Conservation (phyloP, 305 asterid genomes). For the Solanum hybrid region DNA sequence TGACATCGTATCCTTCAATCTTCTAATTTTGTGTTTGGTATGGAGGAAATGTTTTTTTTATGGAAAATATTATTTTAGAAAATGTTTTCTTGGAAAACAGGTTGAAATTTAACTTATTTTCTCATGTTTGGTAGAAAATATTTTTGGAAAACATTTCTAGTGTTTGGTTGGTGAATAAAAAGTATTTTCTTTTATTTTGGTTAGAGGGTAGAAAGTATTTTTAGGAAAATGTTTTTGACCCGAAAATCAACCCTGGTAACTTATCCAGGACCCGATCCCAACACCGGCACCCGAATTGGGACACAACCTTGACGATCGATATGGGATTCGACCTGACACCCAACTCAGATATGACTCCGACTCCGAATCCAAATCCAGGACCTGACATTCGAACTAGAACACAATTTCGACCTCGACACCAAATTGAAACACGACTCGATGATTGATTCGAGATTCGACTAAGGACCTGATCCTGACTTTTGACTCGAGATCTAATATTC, state of each 20-base stretch:
- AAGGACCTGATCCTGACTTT: neutral
- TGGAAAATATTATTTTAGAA: neutral
- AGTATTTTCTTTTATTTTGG: neutral
- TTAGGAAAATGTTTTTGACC: no score
- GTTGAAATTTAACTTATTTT: neutral
- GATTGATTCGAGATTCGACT: neutral
- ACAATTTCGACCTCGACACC: neutral
- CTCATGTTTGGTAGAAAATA: neutral
- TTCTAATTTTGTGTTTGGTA: no score
- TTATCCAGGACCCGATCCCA: neutral
- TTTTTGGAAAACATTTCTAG: neutral
- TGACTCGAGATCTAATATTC: neutral
- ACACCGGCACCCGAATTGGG: neutral
- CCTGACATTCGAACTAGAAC: neutral
- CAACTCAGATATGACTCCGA: neutral
- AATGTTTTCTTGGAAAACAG: neutral
- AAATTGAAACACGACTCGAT: neutral
- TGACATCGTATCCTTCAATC: neutral
- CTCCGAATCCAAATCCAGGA: neutral
- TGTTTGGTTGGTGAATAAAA: neutral
- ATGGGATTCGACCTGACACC: neutral
- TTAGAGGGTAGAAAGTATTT: neutral
- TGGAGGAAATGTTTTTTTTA: neutral
- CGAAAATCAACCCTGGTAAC: neutral
- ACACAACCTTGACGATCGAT: neutral